Evolutionary conservation across 805 yeast species (phyloP).

Genomic region (Myxozyma geophila): DNA sequence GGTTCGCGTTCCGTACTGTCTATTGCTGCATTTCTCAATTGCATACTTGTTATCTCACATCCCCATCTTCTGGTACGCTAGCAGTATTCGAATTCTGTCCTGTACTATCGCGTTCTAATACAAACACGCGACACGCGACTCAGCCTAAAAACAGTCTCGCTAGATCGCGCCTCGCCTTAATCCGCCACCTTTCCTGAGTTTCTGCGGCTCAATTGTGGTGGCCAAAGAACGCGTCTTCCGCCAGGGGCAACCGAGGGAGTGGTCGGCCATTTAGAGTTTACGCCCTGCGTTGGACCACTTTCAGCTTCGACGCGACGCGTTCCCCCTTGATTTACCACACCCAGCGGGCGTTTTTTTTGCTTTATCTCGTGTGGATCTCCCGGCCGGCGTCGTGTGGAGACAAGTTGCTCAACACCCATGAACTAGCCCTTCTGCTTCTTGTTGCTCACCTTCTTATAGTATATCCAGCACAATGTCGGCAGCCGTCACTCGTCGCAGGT

Average conservation of each 20-base stretch:
- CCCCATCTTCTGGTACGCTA: background rate
- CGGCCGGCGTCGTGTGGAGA: background rate
- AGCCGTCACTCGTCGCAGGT: conserved; percentile 21
- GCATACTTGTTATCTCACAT: too few species aligned
- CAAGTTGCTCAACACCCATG: too few species aligned
- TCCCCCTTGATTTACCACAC: conserved; percentile 2
- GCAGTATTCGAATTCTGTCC: background rate
- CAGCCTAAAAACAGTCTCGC: background rate
- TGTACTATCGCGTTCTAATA: background rate
- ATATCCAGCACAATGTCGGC: background rate
- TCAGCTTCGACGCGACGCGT: conserved; percentile 4
- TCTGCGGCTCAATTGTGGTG: background rate
- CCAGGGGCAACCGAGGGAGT: conserved; percentile 2
- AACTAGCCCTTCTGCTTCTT: background rate
- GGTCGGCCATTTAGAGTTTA: background rate
- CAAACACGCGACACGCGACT: too few species aligned
- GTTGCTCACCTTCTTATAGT: background rate
- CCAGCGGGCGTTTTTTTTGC: background rate
- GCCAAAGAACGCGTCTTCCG: background rate
- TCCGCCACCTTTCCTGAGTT: background rate
- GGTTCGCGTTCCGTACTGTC: too few species aligned
- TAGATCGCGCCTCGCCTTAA: background rate
- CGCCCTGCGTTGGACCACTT: background rate
- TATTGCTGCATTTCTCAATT: too few species aligned
- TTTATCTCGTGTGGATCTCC: background rate